Evolutionary conservation across 2,329 filamentous ascomycete genomes (phyloP), one percentile per base, ranked within the genome.

Genomic region (Canariomyces notabilis): DNA sequence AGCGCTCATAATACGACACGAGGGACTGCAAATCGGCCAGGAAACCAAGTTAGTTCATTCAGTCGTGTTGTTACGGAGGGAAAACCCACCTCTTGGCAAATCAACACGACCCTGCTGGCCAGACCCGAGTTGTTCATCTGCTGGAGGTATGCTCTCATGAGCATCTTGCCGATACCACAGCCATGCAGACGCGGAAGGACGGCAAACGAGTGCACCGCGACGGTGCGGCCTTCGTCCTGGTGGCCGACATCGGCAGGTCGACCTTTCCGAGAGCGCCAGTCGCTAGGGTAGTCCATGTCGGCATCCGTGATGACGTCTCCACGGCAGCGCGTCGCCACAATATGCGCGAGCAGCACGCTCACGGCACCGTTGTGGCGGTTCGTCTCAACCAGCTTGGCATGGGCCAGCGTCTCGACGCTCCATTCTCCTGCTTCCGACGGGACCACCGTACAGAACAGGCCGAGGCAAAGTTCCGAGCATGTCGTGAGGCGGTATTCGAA

Each of bases 201-300:
- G 15, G 86, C 87, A 5, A 96, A 74, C 0, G 87, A 91, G 66
- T 96, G 90, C 40, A 95, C 69, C 45, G 82, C 87, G 45, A 95
- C 75, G 0, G 87, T 94, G 35, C 80, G 69, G 32, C 89, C 89
- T 14, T 72, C 70, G 48, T 88, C 80, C 57, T 85, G 79, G 64
- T 95, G 87, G 23, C 88, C 88, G 8, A 80, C 60, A 2, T 64
- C 61, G 29, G 50, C 46, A 3, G 75, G 70, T 37, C 67, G 64
- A 37, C 72, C 67, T 43, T 59, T 62, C 45, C 67, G 62, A 42
- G 70, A 66, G 42, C 61, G 63, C 83, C 85, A 91, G 61, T 85
- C 76, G 32, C 70, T 64, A 1, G 89, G 88, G 34, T 83, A 74
- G 18, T 74, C 77, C 87, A 95, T 95, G 53, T 87, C 81, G 6